Conservation (phyloP, 345 rosid species). For the Aegle marmelos region DNA sequence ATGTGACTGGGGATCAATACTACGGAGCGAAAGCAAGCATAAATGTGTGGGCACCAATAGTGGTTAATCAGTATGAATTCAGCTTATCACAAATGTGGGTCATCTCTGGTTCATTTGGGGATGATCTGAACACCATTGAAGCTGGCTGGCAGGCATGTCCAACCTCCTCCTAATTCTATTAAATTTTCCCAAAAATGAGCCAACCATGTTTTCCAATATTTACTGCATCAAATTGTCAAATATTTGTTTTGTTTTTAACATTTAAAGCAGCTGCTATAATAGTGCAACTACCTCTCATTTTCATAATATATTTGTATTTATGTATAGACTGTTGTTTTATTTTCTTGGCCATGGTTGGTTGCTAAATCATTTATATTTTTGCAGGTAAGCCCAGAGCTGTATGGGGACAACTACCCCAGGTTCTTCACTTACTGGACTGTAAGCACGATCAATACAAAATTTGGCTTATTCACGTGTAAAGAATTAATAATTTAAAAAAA, state of each 20-base stretch:
- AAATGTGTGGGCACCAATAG: slow-evolving; percentile 91
- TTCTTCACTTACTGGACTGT: slow-evolving; percentile 99
- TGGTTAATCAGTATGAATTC: slow-evolving; percentile 77
- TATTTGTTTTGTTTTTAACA: slow-evolving; percentile 12
- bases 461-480: not conserved
- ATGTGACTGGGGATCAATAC: slow-evolving; percentile 74
- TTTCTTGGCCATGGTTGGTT: not conserved
- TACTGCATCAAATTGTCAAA: not conserved
- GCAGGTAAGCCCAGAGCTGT: slow-evolving; percentile 97
- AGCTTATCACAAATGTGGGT: slow-evolving; percentile 97
- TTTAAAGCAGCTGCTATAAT: slow-evolving; percentile 27
- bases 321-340: not conserved
- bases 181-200: not conserved
- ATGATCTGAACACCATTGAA: slow-evolving; percentile 97
- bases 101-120: slow-evolving; percentile 85
- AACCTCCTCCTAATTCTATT: too few relatives aligned
- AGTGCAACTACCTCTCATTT: slow-evolving; percentile 31
- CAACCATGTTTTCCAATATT: not conserved
- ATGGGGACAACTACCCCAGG: slow-evolving; percentile 92
- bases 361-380: slow-evolving; percentile 8
- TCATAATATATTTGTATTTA: not conserved
- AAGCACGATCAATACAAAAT: slow-evolving; percentile 27
- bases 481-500: too few relatives aligned
- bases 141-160: slow-evolving; percentile 94
- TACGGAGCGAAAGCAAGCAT: slow-evolving; percentile 97